Base-by-base conservation (phyloP, 2,329 filamentous ascomycete species). In the Rhynchosporium agropyri region DNA sequence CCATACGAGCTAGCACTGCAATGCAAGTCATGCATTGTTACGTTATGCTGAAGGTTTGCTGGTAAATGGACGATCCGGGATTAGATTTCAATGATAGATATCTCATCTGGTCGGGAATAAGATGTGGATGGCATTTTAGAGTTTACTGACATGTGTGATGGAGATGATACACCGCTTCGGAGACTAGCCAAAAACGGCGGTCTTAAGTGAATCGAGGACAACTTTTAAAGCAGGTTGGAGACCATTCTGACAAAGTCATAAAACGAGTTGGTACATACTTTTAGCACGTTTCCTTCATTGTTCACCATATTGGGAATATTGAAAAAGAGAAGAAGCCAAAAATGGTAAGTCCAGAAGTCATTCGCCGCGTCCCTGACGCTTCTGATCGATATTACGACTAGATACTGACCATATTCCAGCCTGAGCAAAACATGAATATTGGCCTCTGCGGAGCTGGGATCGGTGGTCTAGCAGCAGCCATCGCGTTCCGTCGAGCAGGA, bases 401-500 rank as follows among this genome's bases (percentile, higher is more conserved):
- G 5, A 43, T 20, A 20, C 50, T 53, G n/a, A 54, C 50, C 28
- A 3, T 28, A 33, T 28, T 36, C 15, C 58, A 60, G 58, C 20
- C 48, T 9, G 28, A 50, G 8, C 20, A 57, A 50, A 33, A 53
- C 2, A 36, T 64, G 43, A 63, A 70, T 46, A 48, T 75, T 49
- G 56, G 74, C 20, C 66, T 76, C 38, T 69, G 72, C 58, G 75
- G 74, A 29, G 74, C 72, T 33, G 74, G 74, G 28, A 70, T 75
- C 40, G 72, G 73, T 28, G 74, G 74, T 9, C 65, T 76, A 5
- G 66, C 71, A 7, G 71, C 72, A 9, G 74, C 72, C n/a, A 68
- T 76, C 8, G 69, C 71, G 5, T 69, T 74, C 2, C 70, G 70
- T 59, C 63, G 68, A 13, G 71, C 71, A 8, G 64, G 66, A 0